phyloP scores from a whole-genome alignment of 768 basidiomycete species.

The Russula ochroleuca region DNA sequence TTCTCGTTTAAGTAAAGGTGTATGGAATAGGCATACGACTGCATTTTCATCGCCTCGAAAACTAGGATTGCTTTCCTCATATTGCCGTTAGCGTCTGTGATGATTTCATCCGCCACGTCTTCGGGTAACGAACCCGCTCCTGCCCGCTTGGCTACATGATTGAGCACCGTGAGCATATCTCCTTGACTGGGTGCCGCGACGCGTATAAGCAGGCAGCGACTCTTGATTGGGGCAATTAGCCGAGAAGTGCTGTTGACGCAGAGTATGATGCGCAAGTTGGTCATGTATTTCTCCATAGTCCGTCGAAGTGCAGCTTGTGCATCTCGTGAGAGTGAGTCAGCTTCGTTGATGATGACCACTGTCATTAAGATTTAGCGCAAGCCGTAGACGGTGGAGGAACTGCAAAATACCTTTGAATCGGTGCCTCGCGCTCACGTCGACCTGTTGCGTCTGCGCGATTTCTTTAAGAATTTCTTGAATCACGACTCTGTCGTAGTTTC shows the following conservation, averaged over 20 bases:
- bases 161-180: slow-evolving; percentile 71
- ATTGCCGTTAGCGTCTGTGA: slow-evolving; percentile 81
- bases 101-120: slow-evolving; percentile 69
- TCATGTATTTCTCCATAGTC: slow-evolving; percentile 99
- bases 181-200: slow-evolving; percentile 80
- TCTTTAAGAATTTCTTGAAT: slow-evolving; percentile 97
- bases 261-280: slow-evolving; percentile 92
- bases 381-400: background rate
- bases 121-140: slow-evolving; percentile 70
- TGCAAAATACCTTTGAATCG: slow-evolving; percentile 82
- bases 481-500: slow-evolving; percentile 90
- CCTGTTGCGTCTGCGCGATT: slow-evolving; percentile 98
- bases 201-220: slow-evolving; percentile 88
- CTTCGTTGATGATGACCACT: slow-evolving; percentile 99
- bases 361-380: background rate
- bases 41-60: slow-evolving; percentile 94
- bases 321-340: slow-evolving; percentile 90
- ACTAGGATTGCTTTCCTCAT: slow-evolving; percentile 92
- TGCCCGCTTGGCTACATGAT: slow-evolving; percentile 75
- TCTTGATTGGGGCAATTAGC: slow-evolving; percentile 95
- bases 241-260: slow-evolving; percentile 94
- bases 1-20: slow-evolving; percentile 2
- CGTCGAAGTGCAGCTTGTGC: slow-evolving; percentile 95
- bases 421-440: slow-evolving; percentile 92
- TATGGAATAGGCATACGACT: slow-evolving; percentile 57